Evolutionary conservation across 2,329 filamentous ascomycete species (phyloP).

Genomic region (Colletotrichum abscissum): DNA sequence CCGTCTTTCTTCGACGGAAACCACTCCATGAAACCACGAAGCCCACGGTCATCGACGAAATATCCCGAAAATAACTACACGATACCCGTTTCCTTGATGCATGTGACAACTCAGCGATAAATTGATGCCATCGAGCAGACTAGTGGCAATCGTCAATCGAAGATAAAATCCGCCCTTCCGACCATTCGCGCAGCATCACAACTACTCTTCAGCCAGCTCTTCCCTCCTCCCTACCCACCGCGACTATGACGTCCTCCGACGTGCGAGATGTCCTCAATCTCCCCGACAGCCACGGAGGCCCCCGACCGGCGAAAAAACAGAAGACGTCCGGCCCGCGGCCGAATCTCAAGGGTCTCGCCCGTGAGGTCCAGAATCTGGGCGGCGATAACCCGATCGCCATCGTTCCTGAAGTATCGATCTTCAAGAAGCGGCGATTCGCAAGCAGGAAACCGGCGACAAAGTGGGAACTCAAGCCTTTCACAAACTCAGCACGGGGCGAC

Average conservation of each 20-base stretch:
- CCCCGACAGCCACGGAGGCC: constrained; percentile 64
- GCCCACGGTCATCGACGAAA: neutral
- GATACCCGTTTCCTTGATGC: constrained; percentile 20
- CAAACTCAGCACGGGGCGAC: constrained; percentile 76
- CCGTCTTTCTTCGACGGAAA: neutral
- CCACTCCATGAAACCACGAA: neutral
- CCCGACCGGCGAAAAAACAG: constrained; percentile 78
- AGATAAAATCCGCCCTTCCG: constrained; percentile 8
- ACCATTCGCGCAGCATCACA: constrained; percentile 2
- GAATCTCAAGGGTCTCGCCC: constrained; percentile 72
- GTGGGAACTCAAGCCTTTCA: constrained; percentile 79
- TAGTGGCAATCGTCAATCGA: neutral
- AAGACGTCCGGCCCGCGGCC: constrained; percentile 71
- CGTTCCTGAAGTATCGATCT: constrained; percentile 68
- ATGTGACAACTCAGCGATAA: neutral
- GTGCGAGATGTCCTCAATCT: constrained; percentile 90
- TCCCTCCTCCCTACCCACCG: constrained; percentile 27
- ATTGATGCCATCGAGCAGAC: constrained; percentile 14
- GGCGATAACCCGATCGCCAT: constrained; percentile 76
- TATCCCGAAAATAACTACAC: neutral
- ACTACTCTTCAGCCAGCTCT: neutral
- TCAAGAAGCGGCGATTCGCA: constrained; percentile 68
- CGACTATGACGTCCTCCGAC: constrained; percentile 78
- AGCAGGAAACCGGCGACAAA: constrained; percentile 66
- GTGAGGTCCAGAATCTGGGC: constrained; percentile 73